These are phyloP conservation scores for Pythium dissotocum DNA, from an alignment of 352 stramenopile species.

Conservation along the genomic window DNA sequence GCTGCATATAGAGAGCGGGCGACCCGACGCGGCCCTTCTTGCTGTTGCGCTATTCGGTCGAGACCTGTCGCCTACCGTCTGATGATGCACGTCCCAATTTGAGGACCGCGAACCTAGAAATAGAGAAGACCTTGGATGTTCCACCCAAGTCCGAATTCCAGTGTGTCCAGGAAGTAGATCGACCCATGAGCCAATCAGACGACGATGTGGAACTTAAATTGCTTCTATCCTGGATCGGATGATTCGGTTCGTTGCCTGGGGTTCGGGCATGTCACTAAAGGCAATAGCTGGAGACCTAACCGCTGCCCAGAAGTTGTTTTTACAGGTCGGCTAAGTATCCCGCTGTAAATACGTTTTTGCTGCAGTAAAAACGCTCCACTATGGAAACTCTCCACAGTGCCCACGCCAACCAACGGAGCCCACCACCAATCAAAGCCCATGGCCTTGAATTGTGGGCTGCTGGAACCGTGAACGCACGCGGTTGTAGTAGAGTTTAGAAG, in stretches of 20 bases:
- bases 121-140: neutral
- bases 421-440: slow-evolving; percentile 42
- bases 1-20: slow-evolving; percentile 16
- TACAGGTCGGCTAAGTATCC: neutral
- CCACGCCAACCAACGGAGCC: slow-evolving; percentile 33
- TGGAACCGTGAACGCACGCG: slow-evolving; percentile 5
- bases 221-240: neutral
- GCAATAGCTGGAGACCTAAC: neutral
- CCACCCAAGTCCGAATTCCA: neutral
- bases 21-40: neutral
- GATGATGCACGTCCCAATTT: neutral
- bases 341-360: slow-evolving; percentile 16
- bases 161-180: neutral
- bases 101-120: slow-evolving; percentile 1
- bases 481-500: slow-evolving; percentile 88
- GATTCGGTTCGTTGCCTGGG: neutral
- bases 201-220: neutral
- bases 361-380: slow-evolving; percentile 23
- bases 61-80: neutral
- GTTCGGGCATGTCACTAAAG: slow-evolving; percentile 10
- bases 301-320: slow-evolving; percentile 2
- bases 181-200: neutral
- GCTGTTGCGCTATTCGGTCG: slow-evolving; percentile 4
- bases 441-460: slow-evolving; percentile 20
- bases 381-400: slow-evolving; percentile 13